A percentile compares a stretch with the other conserved stretches of the same genome.
Evolutionary conservation across 805 yeast genomes (phyloP).

Genomic region (Nakazawaea wickerhamii): DNA sequence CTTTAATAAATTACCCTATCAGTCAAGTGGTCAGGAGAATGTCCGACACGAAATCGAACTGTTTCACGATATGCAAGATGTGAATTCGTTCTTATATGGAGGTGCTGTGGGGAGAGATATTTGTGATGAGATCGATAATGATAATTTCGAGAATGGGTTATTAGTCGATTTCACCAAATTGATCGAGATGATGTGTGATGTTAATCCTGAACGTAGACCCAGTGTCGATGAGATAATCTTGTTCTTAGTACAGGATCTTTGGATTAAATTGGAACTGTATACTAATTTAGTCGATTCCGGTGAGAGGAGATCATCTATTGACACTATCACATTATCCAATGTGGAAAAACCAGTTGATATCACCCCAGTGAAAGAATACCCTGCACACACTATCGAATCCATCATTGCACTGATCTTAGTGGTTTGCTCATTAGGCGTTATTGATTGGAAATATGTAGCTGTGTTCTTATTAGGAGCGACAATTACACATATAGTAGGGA

Average conservation of each 20-base stretch:
- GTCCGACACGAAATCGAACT: constrained; percentile 22
- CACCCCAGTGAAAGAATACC: too few species aligned
- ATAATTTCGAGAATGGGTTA: constrained; percentile 20
- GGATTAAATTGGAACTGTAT: constrained; percentile 2
- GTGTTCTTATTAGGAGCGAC: neutral
- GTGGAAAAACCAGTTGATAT: neutral
- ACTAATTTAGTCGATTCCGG: neutral
- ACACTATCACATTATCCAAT: neutral
- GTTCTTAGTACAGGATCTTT: constrained; percentile 17
- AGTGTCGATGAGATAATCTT: constrained; percentile 34
- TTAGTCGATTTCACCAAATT: constrained; percentile 32
- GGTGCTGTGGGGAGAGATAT: constrained; percentile 14
- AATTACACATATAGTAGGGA: too few species aligned
- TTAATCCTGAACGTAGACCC: constrained; percentile 35
- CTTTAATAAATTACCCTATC: constrained; percentile 65
- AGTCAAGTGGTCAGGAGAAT: constrained; percentile 18
- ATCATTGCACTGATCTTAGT: neutral
- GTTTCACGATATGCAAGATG: constrained; percentile 5
- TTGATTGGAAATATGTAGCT: neutral
- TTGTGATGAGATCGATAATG: neutral
- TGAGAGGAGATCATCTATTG: neutral
- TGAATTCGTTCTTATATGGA: constrained; percentile 18
- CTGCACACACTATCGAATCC: neutral
- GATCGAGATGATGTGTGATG: constrained; percentile 20
- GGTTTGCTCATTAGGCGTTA: neutral